phyloP scores from a whole-genome alignment of 805 yeast genomes.

The Metschnikowia santaceciliae region DNA sequence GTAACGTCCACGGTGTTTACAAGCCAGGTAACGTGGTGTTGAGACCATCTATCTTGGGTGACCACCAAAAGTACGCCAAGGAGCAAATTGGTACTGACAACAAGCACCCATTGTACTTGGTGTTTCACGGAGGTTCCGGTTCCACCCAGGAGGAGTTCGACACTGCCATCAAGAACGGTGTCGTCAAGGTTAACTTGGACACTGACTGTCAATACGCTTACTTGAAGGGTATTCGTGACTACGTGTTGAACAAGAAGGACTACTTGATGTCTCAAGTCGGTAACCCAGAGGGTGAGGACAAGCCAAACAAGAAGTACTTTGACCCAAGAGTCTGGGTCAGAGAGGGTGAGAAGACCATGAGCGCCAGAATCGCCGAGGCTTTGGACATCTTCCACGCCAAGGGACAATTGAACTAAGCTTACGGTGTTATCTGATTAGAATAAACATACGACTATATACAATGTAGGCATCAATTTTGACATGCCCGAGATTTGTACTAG shows the following conservation, averaged over 20 bases:
- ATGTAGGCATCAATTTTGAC: too few species aligned
- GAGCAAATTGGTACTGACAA: constrained; percentile 52
- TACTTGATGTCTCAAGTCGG: constrained; percentile 87
- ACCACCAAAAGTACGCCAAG: constrained; percentile 88
- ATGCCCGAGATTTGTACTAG: too few species aligned
- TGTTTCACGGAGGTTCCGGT: constrained; percentile 99
- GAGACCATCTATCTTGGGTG: constrained; percentile 89
- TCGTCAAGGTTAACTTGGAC: constrained; percentile 98
- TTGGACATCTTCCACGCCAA: constrained; percentile 81
- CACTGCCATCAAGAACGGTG: constrained; percentile 89
- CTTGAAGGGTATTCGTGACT: constrained; percentile 96
- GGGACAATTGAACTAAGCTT: constrained; percentile 40
- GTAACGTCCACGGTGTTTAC: constrained; percentile 99
- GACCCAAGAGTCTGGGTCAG: constrained; percentile 99
- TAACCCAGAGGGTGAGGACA: constrained; percentile 98
- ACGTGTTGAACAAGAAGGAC: constrained; percentile 93
- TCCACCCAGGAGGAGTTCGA: constrained; percentile 88
- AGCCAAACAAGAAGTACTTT: constrained; percentile 99
- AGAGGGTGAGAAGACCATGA: constrained; percentile 99
- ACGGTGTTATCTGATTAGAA: constrained; percentile 1
- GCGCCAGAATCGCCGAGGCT: constrained; percentile 78
- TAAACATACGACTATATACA: constrained; percentile 1
- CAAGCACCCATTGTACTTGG: constrained; percentile 83
- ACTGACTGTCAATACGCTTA: constrained; percentile 99
- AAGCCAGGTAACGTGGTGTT: constrained; percentile 97